These are phyloP conservation scores for Phytophthora brassicae DNA, from an alignment of 352 stramenopile species.

Conservation along the genomic window DNA sequence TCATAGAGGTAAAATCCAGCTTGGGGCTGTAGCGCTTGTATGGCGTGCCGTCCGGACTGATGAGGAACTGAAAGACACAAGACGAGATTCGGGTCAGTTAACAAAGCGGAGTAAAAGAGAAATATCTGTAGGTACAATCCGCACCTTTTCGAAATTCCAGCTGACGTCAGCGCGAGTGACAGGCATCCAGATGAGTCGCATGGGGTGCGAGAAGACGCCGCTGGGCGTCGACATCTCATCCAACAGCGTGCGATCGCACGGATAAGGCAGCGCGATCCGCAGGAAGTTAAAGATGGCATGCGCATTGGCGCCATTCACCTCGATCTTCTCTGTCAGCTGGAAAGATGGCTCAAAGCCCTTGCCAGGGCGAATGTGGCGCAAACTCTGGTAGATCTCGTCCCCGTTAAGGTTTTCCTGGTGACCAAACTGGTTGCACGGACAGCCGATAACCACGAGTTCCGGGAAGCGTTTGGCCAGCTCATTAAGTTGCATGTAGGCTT, in stretches of 20 bases:
- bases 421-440: conserved; percentile 81
- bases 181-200: conserved; percentile 86
- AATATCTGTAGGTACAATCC: too few relatives aligned
- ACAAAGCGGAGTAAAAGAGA: too few relatives aligned
- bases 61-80: conserved; percentile 54
- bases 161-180: conserved; percentile 76
- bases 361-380: conserved; percentile 73
- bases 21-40: conserved; percentile 84
- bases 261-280: conserved; percentile 66
- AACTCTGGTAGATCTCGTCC: conserved; percentile 75
- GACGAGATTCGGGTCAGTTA: background rate
- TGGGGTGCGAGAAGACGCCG: conserved; percentile 78
- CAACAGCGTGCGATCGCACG: conserved; percentile 71
- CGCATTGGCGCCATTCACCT: conserved; percentile 79
- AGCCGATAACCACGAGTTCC: conserved; percentile 71
- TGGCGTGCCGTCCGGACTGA: conserved; percentile 71
- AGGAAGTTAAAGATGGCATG: conserved; percentile 83
- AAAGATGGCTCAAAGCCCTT: conserved; percentile 75
- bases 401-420: conserved; percentile 84
- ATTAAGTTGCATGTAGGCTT: conserved; percentile 74
- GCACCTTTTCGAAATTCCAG: conserved; percentile 87
- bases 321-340: conserved; percentile 74
- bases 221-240: conserved; percentile 80
- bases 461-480: conserved; percentile 63
- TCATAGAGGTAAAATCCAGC: conserved; percentile 60